Conservation (phyloP, 371 early-diverging fungal species). For the Rhizomucor miehei region DNA sequence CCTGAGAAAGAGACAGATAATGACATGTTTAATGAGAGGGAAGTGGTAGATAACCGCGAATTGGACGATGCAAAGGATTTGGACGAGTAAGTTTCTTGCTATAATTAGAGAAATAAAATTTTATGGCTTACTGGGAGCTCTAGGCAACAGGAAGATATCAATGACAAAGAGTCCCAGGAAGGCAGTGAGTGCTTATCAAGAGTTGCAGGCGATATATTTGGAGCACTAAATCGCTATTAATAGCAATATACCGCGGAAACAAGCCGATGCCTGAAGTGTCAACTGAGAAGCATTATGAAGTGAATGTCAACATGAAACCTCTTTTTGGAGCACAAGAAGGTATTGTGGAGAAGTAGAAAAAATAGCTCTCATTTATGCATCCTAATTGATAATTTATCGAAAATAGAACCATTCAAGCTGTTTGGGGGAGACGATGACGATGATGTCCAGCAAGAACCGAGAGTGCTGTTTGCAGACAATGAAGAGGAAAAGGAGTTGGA, state of each 20-base stretch:
- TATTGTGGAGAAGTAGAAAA: constrained; percentile 7
- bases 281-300: constrained; percentile 45
- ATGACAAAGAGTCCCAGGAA: too few species aligned
- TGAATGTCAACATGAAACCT: constrained; percentile 57
- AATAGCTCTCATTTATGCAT: background rate
- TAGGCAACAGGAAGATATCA: too few species aligned
- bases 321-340: constrained; percentile 48
- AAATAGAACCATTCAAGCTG: constrained; percentile 44
- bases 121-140: too few species aligned
- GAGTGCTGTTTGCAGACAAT: background rate
- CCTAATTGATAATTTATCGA: background rate
- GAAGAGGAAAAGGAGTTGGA: constrained; percentile 6
- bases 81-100: too few species aligned
- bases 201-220: too few species aligned
- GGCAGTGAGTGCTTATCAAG: too few species aligned
- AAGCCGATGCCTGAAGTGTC: constrained; percentile 21
- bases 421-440: constrained; percentile 51
- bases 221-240: background rate
- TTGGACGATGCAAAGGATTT: too few species aligned
- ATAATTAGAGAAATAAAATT: too few species aligned
- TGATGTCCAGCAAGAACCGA: constrained; percentile 9
- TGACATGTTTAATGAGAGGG: too few species aligned
- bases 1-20: too few species aligned
- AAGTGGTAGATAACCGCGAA: too few species aligned
- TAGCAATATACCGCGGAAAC: constrained; percentile 1